Evolutionary conservation across 208 protist species (phyloP).

Genomic region (Trichomonas vaginalis): DNA sequence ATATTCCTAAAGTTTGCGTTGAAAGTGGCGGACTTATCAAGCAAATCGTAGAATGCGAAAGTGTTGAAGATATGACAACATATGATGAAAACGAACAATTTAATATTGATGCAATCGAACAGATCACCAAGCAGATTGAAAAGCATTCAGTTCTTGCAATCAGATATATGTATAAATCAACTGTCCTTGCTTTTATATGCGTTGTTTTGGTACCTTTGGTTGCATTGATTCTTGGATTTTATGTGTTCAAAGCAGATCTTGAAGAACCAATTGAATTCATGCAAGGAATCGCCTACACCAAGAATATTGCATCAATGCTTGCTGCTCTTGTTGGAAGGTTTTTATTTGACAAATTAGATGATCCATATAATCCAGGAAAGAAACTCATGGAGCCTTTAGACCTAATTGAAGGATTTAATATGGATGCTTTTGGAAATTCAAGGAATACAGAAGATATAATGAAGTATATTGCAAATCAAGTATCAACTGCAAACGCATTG

Average conservation of each 20-base stretch:
- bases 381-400: background rate
- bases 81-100: background rate
- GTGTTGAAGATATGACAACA: too few species aligned
- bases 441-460: background rate
- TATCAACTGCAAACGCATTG: background rate
- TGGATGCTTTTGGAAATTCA: background rate
- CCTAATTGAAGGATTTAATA: background rate
- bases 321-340: background rate
- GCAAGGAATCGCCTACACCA: background rate
- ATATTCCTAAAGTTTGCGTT: background rate
- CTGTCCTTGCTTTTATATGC: background rate
- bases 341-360: background rate
- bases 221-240: background rate
- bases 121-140: background rate
- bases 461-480: background rate
- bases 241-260: background rate
- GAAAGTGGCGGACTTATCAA: background rate
- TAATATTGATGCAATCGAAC: background rate
- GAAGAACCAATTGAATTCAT: background rate
- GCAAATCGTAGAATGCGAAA: background rate
- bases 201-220: background rate
- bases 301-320: background rate
- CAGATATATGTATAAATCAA: background rate
- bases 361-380: background rate
- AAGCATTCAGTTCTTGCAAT: background rate